Conservation (phyloP, 1,139 yeast genomes). For the Pichia sp. region DNA sequence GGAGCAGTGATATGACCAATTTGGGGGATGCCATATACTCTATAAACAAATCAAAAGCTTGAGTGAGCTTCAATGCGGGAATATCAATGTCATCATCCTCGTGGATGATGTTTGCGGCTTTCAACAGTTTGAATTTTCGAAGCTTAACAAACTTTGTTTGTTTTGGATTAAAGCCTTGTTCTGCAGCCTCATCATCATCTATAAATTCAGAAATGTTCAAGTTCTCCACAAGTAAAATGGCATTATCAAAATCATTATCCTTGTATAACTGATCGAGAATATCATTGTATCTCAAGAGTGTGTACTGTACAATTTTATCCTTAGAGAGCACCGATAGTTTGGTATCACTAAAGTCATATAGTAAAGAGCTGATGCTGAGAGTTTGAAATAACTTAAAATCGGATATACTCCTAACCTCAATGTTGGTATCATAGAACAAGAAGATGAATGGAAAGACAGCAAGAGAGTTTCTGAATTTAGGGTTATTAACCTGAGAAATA, state of each 20-base stretch:
- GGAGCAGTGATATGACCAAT: slow-evolving; percentile 39
- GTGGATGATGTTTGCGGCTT: no score
- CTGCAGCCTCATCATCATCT: slow-evolving; percentile 6
- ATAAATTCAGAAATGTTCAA: slow-evolving; percentile 22
- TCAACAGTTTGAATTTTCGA: slow-evolving; percentile 37
- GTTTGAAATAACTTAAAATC: slow-evolving; percentile 39
- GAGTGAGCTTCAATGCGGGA: slow-evolving; percentile 25
- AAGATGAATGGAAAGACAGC: slow-evolving; percentile 43
- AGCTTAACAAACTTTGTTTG: slow-evolving; percentile 29
- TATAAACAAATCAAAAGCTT: slow-evolving; percentile 41
- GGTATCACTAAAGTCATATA: slow-evolving; percentile 20
- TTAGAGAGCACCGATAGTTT: slow-evolving; percentile 20
- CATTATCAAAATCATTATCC: slow-evolving; percentile 33
- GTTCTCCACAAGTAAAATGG: slow-evolving; percentile 36
- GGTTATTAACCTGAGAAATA: slow-evolving; percentile 1
- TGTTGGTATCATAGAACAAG: slow-evolving; percentile 30
- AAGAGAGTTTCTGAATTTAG: slow-evolving; percentile 30
- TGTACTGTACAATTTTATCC: slow-evolving; percentile 30
- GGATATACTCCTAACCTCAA: slow-evolving; percentile 40
- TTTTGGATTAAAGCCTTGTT: slow-evolving; percentile 19
- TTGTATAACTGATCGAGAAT: slow-evolving; percentile 36
- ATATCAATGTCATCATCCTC: background rate
- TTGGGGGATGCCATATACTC: slow-evolving; percentile 54
- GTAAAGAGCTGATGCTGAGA: slow-evolving; percentile 28
- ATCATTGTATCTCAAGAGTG: slow-evolving; percentile 30